Evolutionary conservation across 2,329 filamentous ascomycete genomes (phyloP).

Genomic region (Ophiostoma himal-ulmi): DNA sequence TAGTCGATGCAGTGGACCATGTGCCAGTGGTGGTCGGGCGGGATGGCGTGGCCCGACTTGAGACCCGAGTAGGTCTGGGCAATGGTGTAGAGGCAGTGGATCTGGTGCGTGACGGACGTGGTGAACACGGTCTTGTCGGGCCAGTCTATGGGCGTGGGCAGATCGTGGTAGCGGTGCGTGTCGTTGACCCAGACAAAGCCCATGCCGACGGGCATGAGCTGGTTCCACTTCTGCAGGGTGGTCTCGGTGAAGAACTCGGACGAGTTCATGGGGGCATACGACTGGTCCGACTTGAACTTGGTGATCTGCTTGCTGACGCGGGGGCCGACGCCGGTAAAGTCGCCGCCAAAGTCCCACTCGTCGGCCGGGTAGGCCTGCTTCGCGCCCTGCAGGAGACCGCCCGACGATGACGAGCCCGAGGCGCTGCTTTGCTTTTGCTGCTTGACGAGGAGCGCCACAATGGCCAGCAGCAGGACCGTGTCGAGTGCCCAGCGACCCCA

Average conservation of each 20-base stretch:
- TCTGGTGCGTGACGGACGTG: conserved; percentile 36
- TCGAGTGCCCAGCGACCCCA: conserved; percentile 38
- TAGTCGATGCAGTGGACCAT: conserved; percentile 47
- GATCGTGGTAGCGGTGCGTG: conserved; percentile 35
- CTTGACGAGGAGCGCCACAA: conserved; percentile 35
- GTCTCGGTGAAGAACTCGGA: conserved; percentile 36
- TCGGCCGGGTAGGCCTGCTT: conserved; percentile 22
- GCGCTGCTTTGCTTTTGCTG: conserved; percentile 27
- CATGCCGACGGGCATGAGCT: conserved; percentile 36
- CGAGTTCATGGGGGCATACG: conserved; percentile 35
- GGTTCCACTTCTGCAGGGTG: conserved; percentile 35
- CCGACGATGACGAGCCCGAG: conserved; percentile 15
- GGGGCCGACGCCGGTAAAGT: conserved; percentile 36
- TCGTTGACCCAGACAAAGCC: conserved; percentile 37
- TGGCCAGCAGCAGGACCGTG: conserved; percentile 36
- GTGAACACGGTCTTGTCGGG: conserved; percentile 36
- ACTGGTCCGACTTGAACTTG: conserved; percentile 34
- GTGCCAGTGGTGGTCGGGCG: conserved; percentile 43
- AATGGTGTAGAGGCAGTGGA: conserved; percentile 39
- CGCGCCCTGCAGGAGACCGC: conserved; percentile 18
- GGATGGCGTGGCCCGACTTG: conserved; percentile 36
- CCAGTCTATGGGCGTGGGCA: conserved; percentile 35
- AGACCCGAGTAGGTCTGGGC: conserved; percentile 42
- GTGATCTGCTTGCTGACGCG: conserved; percentile 33
- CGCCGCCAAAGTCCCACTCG: conserved; percentile 34